Percentiles rank a stretch among this genome's conserved stretches.
Conservation (phyloP, 202 grass and related monocot species). For the Carex sylvatica region DNA sequence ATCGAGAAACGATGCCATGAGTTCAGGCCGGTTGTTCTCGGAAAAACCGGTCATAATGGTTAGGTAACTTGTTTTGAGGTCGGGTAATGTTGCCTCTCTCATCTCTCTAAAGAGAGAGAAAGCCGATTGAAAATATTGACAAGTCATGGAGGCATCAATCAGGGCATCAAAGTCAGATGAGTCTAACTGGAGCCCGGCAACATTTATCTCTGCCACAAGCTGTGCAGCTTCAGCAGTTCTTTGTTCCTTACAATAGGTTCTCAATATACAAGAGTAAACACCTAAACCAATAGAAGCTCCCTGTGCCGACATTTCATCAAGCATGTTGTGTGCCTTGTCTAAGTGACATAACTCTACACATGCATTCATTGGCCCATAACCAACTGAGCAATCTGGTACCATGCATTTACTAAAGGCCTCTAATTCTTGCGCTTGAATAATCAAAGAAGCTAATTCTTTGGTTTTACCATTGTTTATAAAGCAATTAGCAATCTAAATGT, state of each 20-base stretch:
- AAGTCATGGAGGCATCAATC: slow-evolving; percentile 83
- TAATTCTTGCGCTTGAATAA: slow-evolving; percentile 74
- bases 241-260: slow-evolving; percentile 90
- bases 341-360: slow-evolving; percentile 71
- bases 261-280: slow-evolving; percentile 87
- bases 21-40: slow-evolving; percentile 81
- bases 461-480: slow-evolving; percentile 56
- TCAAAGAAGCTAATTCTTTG: slow-evolving; percentile 64
- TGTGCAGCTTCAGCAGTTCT: slow-evolving; percentile 86
- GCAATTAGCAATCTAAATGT: slow-evolving; percentile 47
- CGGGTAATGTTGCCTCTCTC: slow-evolving; percentile 74
- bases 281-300: slow-evolving; percentile 68
- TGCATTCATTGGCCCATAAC: slow-evolving; percentile 81
- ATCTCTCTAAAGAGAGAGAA: slow-evolving; percentile 96
- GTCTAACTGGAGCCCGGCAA: slow-evolving; percentile 66
- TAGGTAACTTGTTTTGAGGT: slow-evolving; percentile 86
- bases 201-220: slow-evolving; percentile 77
- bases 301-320: slow-evolving; percentile 82
- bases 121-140: slow-evolving; percentile 86
- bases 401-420: slow-evolving; percentile 39
- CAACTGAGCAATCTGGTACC: slow-evolving; percentile 57
- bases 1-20: slow-evolving; percentile 96
- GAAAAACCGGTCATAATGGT: slow-evolving; percentile 98
- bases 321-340: slow-evolving; percentile 75
- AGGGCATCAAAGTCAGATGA: slow-evolving; percentile 73